Evolutionary conservation across 495 filamentous ascomycete species (phyloP), one percentile per base, ranked within the genome.

Genomic region (Trichoderma gamsii): DNA sequence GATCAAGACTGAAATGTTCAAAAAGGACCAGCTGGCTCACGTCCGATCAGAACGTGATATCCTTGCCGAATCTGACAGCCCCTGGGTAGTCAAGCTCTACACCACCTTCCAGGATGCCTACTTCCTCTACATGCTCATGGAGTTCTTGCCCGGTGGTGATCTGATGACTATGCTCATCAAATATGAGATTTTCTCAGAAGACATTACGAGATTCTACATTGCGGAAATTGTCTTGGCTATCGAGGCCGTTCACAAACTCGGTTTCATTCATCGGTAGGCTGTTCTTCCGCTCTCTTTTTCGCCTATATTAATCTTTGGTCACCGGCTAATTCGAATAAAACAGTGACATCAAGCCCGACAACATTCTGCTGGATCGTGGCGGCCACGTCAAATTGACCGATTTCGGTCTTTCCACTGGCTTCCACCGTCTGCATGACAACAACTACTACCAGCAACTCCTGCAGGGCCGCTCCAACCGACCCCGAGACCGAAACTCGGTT

Each of bases 91-190:
- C 71, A 98, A 97, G 82, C 84, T 99, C 69, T 94, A 91, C 77
- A 97, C 94, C 21, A 97, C 95, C 8, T 99, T 98, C 81, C 95
- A 99, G 77, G 95, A 99, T 77, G 81, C 84, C 64, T 92, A 92
- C 68, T 98, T 97, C 79, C 84, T 99, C 16, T 98, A 99, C 80
- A 90, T 99, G 86, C 86, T 99, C 68, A 98, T 99, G 95, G 95
- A 99, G 79, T 99, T 97, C 79, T 85, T 98, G 73, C 95, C 95
- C 16, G 95, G 95, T 75, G 95, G 95, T 74, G 95, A 99, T 83
- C 78, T 99, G 74, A 99, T 99, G 95, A 99, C 95, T 41, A 99
- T 99, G 95, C 85, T 99, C 72, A 99, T 99, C 80, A 98, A 97
- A 82, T 98, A 99, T 75, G 95, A 99, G 77, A 97, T 99, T 73